A percentile compares a stretch with the other conserved stretches of the same genome.
phyloP scores from a whole-genome alignment of 2,329 filamentous ascomycete genomes.

The Cadophora sp. region DNA sequence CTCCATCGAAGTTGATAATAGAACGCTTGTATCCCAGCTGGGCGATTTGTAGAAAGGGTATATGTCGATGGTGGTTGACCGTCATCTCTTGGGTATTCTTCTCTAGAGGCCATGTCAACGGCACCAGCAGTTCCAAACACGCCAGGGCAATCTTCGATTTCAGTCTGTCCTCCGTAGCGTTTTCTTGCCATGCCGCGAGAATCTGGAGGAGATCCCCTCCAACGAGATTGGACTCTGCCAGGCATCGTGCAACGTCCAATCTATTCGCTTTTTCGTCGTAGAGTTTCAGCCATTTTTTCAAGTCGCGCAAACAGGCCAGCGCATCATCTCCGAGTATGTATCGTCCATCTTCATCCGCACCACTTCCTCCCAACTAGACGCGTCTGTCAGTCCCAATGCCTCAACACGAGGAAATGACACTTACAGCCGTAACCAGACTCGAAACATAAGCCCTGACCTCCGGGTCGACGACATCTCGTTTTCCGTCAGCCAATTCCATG shows the following conservation, averaged over 20 bases:
- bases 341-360: slow-evolving; percentile 77
- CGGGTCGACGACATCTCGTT: slow-evolving; percentile 76
- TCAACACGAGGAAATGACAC: slow-evolving; percentile 23
- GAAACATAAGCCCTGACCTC: slow-evolving; percentile 93
- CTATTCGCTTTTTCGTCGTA: slow-evolving; percentile 94
- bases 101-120: slow-evolving; percentile 93
- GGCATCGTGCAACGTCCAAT: slow-evolving; percentile 91
- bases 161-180: slow-evolving; percentile 73
- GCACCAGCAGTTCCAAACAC: slow-evolving; percentile 89
- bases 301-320: slow-evolving; percentile 86
- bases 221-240: slow-evolving; percentile 91
- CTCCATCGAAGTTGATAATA: slow-evolving; percentile 82
- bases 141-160: slow-evolving; percentile 82
- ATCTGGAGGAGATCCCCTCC: slow-evolving; percentile 91
- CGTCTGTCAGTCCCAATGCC: slow-evolving; percentile 38
- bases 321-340: slow-evolving; percentile 95
- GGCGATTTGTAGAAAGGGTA: slow-evolving; percentile 85
- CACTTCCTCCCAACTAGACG: slow-evolving; percentile 80
- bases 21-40: slow-evolving; percentile 90
- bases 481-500: slow-evolving; percentile 63
- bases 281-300: slow-evolving; percentile 93
- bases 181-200: slow-evolving; percentile 80
- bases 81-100: slow-evolving; percentile 82
- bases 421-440: slow-evolving; percentile 85
- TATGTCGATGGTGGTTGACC: slow-evolving; percentile 89